A percentile compares a stretch with the other conserved stretches of the same genome.
phyloP scores from a whole-genome alignment of 2,329 filamentous ascomycete species.

The Macrophomina phaseolina region DNA sequence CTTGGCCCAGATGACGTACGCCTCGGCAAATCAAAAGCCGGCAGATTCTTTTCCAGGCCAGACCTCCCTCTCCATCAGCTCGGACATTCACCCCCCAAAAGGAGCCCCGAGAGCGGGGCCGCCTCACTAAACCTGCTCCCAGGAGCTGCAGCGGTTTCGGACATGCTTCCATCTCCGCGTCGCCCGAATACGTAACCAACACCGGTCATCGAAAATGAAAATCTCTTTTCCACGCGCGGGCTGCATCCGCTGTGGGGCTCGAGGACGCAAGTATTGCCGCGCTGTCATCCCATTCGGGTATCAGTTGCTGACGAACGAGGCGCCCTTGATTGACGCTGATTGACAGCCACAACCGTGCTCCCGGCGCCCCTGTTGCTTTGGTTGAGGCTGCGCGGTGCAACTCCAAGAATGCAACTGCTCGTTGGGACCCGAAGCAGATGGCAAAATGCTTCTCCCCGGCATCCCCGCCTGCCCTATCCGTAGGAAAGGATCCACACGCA shows the following conservation, averaged over 20 bases:
- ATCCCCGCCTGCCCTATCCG: neutral
- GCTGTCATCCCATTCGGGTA: neutral
- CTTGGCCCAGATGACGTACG: slow-evolving; percentile 3
- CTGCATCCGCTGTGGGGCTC: slow-evolving; percentile 5
- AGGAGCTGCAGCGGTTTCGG: neutral
- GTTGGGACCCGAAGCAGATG: slow-evolving; percentile 14
- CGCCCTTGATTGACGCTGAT: neutral
- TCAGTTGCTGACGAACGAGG: slow-evolving; percentile 7
- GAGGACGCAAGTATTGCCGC: neutral
- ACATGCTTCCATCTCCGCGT: neutral
- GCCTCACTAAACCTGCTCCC: neutral
- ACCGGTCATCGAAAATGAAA: slow-evolving; percentile 9
- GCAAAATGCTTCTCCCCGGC: slow-evolving; percentile 21
- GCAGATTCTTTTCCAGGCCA: slow-evolving; percentile 20
- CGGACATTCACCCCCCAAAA: neutral
- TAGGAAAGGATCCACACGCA: neutral
- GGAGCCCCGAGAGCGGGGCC: neutral
- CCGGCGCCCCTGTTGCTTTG: neutral
- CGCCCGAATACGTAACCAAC: neutral
- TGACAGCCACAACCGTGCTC: slow-evolving; percentile 3
- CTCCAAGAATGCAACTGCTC: neutral
- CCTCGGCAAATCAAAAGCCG: slow-evolving; percentile 9
- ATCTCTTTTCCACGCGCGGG: slow-evolving; percentile 21
- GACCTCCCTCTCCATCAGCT: neutral
- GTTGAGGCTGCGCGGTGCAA: neutral